Conservation (phyloP, 1,139 yeast species). For the Blastobotrys persicus region DNA sequence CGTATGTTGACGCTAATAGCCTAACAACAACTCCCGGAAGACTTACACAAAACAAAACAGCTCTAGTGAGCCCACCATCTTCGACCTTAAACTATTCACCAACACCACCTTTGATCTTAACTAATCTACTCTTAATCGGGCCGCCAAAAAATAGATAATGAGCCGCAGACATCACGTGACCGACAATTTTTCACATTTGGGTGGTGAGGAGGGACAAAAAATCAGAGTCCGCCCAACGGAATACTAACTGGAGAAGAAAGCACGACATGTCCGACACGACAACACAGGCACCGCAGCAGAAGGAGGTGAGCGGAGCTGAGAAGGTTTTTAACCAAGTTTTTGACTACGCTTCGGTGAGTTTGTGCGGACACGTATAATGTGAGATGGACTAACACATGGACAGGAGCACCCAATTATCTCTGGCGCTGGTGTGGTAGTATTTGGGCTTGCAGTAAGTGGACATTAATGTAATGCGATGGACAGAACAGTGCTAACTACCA, state of each 20-base stretch:
- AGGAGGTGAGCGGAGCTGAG: conserved; percentile 55
- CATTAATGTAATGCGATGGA: no score
- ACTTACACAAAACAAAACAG: no score
- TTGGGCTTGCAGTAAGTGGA: conserved; percentile 40
- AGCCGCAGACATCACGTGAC: not conserved
- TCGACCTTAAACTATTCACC: no score
- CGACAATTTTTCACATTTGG: not conserved
- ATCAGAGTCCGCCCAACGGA: not conserved
- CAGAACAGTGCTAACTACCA: not conserved
- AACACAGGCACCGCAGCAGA: conserved; percentile 39
- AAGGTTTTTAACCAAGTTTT: conserved; percentile 53
- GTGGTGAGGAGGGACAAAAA: not conserved
- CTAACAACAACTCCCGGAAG: no score
- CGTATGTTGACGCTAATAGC: no score
- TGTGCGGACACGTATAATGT: not conserved
- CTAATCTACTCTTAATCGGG: no score
- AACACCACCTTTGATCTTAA: no score
- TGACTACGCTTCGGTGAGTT: conserved; percentile 30
- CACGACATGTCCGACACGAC: conserved; percentile 5
- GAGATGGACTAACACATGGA: not conserved
- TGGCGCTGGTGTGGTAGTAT: conserved; percentile 64
- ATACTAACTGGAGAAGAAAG: not conserved
- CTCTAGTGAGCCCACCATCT: no score
- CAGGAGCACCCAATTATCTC: conserved; percentile 71
- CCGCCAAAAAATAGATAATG: no score